Percentiles rank a stretch among this genome's conserved stretches.
phyloP scores from a whole-genome alignment of 345 rosid genomes.

The Sisymbrium irio region DNA sequence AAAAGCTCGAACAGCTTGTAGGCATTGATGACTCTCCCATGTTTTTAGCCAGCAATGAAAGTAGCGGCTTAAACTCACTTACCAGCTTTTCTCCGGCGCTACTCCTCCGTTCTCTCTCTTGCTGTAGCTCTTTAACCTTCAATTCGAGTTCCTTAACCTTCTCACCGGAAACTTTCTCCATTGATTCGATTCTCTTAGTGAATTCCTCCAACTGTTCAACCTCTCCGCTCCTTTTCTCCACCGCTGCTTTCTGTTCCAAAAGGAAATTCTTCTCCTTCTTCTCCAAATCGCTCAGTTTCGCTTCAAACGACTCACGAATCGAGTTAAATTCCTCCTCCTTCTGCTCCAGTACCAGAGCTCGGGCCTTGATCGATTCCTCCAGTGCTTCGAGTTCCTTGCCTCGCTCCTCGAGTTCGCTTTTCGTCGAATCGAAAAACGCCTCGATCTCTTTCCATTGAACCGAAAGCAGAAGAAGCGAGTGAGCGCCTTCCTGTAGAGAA shows the following conservation, averaged over 20 bases:
- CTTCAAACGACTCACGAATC: background rate
- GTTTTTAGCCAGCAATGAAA: constrained; percentile 18
- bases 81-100: constrained; percentile 5
- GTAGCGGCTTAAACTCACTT: constrained; percentile 18
- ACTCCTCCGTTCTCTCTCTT: constrained; percentile 7
- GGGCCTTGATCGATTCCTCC: constrained; percentile 29
- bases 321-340: constrained; percentile 15
- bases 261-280: constrained; percentile 31
- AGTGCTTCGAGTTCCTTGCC: constrained; percentile 25
- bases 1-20: background rate
- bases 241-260: background rate
- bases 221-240: constrained; percentile 11
- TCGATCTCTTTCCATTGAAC: constrained; percentile 53
- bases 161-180: background rate
- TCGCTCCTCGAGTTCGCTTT: constrained; percentile 26
- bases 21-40: background rate
- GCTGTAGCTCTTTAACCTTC: constrained; percentile 13
- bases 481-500: constrained; percentile 38
- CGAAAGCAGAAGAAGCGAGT: constrained; percentile 42
- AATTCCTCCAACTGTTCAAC: constrained; percentile 12
- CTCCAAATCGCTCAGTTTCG: constrained; percentile 25
- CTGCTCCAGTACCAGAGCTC: constrained; percentile 6
- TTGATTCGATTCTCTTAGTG: background rate
- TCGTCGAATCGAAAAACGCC: constrained; percentile 28
- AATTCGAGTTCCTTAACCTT: constrained; percentile 11